Evolutionary conservation across 805 yeast species (phyloP), one percentile per base, ranked within the genome.

Genomic region (Saturnispora silvae): DNA sequence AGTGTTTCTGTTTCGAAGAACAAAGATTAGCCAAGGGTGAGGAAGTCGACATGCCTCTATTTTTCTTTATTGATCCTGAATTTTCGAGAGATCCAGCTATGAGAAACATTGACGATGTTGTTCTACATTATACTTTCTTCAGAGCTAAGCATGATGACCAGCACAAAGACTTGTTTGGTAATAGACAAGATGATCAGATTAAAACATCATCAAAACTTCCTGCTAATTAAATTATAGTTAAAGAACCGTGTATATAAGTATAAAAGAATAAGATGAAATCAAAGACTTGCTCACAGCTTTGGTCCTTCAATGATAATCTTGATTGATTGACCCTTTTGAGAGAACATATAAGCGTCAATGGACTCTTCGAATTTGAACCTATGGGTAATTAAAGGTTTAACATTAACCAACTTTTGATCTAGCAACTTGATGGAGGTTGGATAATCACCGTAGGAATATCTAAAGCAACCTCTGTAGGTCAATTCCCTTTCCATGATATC

Each of bases 41-140:
- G 60, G 96, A 92, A 55, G 94, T 92, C 14, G 98, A 92, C 55
- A 92, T 92, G 98, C 98, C 98, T 0, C 84, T 92, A 7, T 92
- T 92, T 63, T 92, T 87, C 70, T 87, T 87, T 59, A 83, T 87
- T 31, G 97, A 87, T 55, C 97, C 97, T 0, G 97, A 87, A 47
- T 89, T 81, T 59, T 92, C 92, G 31, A 75, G 77, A 41, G 97
- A 87, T 54, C 96, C 98, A 4, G 68, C 75, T 24, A 84, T 92
- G 94, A 75, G 87, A 57, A 81, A 84, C 51, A 77, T 87, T 28
- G 87, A 85, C 48, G 95, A 87, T 57, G 73, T 89, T 32, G 84
- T 86, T 9, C 69, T 92, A 51, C 94, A 89, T 61, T 89, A 89
- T 59, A 83, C 97, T 0, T 89, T 89, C 56, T 89, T 89, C 69